phyloP scores from a whole-genome alignment of 371 early-diverging fungal genomes.

The Funneliformis caledonium region DNA sequence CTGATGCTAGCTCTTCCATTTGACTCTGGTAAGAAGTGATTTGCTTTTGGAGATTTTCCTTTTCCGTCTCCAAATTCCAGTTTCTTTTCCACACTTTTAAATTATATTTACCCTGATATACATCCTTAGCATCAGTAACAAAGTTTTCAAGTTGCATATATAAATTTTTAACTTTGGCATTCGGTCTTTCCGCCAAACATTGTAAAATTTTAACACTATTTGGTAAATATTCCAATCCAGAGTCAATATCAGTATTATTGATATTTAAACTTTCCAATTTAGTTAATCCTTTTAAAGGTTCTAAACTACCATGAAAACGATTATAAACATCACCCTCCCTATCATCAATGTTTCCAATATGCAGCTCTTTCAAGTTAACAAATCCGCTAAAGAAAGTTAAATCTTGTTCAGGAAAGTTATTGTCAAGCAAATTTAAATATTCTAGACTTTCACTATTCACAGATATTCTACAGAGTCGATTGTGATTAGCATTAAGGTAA shows the following conservation, averaged over 20 bases:
- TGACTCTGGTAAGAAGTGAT: too few relatives aligned
- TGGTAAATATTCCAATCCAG: constrained; percentile 14
- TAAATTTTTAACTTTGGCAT: too few relatives aligned
- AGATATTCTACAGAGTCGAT: background rate
- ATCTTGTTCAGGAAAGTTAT: constrained; percentile 3
- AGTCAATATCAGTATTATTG: background rate
- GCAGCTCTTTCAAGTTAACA: constrained; percentile 3
- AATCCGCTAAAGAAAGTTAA: constrained; percentile 6
- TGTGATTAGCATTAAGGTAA: background rate
- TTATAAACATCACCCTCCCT: background rate
- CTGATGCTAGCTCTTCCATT: too few relatives aligned
- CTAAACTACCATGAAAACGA: constrained; percentile 11
- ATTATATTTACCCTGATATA: too few relatives aligned
- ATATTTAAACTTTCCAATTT: background rate
- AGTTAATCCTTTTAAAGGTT: background rate
- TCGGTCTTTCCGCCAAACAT: background rate
- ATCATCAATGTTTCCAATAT: background rate
- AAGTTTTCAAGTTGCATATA: too few relatives aligned
- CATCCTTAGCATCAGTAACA: too few relatives aligned
- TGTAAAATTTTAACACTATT: background rate
- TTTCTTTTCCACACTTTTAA: too few relatives aligned
- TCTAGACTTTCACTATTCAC: background rate
- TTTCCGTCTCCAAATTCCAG: too few relatives aligned
- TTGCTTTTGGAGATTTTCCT: too few relatives aligned
- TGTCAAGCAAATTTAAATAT: background rate